Evolutionary conservation across 805 yeast species (phyloP).

Genomic region (Starmerella bombicola): DNA sequence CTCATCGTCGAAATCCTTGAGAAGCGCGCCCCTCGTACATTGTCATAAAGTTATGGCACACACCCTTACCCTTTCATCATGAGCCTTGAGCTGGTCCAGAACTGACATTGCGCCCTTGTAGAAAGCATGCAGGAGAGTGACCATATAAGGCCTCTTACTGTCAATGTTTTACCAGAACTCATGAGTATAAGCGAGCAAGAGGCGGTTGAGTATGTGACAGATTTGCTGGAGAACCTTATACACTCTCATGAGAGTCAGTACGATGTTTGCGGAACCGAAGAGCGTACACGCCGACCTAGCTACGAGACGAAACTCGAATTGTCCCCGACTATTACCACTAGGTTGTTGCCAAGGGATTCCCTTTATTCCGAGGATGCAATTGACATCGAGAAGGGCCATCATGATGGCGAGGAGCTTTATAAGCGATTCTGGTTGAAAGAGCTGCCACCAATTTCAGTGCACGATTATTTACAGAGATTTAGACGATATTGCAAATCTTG

Average conservation of each 20-base stretch:
- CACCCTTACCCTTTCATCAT: too few species aligned
- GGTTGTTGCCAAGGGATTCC: background rate
- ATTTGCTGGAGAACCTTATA: background rate
- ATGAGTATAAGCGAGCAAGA: background rate
- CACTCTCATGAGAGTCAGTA: background rate
- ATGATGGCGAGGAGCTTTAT: slow-evolving; percentile 10
- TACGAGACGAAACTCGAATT: slow-evolving; percentile 8
- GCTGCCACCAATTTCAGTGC: slow-evolving; percentile 24
- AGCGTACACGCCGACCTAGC: background rate
- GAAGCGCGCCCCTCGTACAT: too few species aligned
- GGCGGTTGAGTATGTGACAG: background rate
- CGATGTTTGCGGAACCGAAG: background rate
- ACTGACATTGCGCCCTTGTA: too few species aligned
- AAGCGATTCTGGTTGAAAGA: slow-evolving; percentile 23
- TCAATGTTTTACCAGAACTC: too few species aligned
- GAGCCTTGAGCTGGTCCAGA: too few species aligned
- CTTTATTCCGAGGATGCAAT: background rate
- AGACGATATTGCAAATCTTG: slow-evolving; percentile 33
- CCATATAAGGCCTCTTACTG: too few species aligned
- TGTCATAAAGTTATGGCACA: too few species aligned
- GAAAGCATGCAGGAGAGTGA: too few species aligned
- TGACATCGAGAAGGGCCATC: slow-evolving; percentile 5
- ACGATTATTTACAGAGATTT: slow-evolving; percentile 28
- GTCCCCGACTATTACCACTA: background rate
- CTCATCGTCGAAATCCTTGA: too few species aligned